Conservation (phyloP, 495 filamentous ascomycete species). For the Tuber brumale region DNA sequence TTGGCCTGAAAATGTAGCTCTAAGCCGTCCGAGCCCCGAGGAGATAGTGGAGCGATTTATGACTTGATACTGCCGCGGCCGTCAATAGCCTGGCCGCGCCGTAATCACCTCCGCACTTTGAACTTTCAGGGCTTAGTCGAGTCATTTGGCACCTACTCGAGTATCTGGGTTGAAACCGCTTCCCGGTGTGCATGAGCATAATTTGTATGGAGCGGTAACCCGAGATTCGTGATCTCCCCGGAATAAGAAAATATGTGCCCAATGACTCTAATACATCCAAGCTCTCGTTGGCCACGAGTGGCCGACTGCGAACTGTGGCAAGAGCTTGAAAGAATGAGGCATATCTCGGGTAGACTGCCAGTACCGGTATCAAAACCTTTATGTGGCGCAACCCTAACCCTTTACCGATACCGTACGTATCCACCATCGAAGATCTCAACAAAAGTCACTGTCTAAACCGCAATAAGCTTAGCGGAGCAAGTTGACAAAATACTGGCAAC, state of each 20-base stretch:
- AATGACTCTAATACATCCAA: not conserved
- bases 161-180: too few relatives aligned
- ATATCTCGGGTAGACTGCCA: not conserved
- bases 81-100: not conserved
- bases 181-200: too few relatives aligned
- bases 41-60: not conserved
- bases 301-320: not conserved
- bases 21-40: not conserved
- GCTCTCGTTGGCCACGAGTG: not conserved
- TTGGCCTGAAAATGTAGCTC: not conserved
- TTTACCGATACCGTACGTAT: not conserved
- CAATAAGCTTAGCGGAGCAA: too few relatives aligned
- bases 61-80: not conserved
- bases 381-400: not conserved
- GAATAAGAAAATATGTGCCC: too few relatives aligned
- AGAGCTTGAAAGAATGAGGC: not conserved
- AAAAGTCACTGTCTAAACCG: too few relatives aligned
- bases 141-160: too few relatives aligned
- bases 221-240: too few relatives aligned
- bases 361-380: not conserved
- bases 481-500: too few relatives aligned
- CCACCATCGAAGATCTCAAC: too few relatives aligned
- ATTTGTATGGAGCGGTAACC: too few relatives aligned
- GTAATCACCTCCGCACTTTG: too few relatives aligned
- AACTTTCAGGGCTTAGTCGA: too few relatives aligned